Evolutionary conservation across 2,329 filamentous ascomycete species (phyloP), one percentile per base, ranked within the genome.

Genomic region (Leptographium lundbergii): DNA sequence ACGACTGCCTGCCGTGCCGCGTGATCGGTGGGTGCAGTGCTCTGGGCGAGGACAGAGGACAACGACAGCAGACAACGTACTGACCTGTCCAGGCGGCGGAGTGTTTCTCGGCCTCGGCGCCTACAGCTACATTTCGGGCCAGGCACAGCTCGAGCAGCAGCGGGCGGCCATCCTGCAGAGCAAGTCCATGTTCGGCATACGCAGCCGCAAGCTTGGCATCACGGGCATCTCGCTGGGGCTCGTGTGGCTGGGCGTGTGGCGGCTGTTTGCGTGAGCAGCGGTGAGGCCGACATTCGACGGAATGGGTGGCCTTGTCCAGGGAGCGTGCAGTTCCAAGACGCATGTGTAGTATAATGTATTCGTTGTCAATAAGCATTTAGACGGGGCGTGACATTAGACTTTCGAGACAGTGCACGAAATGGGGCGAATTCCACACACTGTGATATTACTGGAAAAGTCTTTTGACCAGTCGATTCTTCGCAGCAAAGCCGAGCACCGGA

Each of bases 111-210:
- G 86, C 1, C 81, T 92, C 19, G 88, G 84, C 4, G 84, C 78
- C 1, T 94, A 91, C 72, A 91, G 84, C 70, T 91, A 91, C 72
- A 76, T 84, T 62, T 88, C 86, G 3, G 89, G 89, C 60, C 86
- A 85, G 71, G 75, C 77, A 56, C 87, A 91, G 70, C 80, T 94
- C 34, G 79, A 84, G 65, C 76, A 78, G 65, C 85, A 89, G 69
- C 78, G 80, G 61, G 75, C 77, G n/a, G 71, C 74, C 61, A 89
- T 91, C 62, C 72, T 89, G 60, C 77, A 81, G 68, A 88, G 86
- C 73, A 81, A 82, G 54, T 86, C 85, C 29, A 78, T 82, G 65
- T 85, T 91, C 67, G 87, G 87, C 61, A 85, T 91, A 79, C 80
- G 81, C 62, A 87, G 85, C 65, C 80, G 88, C 61, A 81, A 80